Conservation (phyloP, 441 rosid genomes). For the Syzygium malaccense region DNA sequence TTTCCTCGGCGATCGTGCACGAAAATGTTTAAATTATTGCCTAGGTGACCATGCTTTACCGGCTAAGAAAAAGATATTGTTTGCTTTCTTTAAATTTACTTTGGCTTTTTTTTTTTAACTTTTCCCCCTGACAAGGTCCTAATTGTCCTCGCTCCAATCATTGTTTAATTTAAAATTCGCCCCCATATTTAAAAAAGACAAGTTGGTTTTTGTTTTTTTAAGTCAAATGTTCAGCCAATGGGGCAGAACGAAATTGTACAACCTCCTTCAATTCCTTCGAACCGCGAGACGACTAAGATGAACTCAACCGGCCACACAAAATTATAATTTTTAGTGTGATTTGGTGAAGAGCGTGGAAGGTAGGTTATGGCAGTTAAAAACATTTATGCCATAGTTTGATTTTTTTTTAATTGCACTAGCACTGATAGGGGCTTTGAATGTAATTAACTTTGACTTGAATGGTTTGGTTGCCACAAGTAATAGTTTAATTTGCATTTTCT, state of each 20-base stretch:
- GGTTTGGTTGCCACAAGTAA: neutral
- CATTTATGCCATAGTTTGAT: neutral
- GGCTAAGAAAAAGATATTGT: neutral
- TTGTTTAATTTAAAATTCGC: neutral
- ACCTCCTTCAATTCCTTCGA: neutral
- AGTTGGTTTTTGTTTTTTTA: conserved; percentile 8
- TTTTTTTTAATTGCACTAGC: neutral
- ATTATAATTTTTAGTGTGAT: neutral
- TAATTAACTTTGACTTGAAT: neutral
- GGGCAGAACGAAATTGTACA: neutral
- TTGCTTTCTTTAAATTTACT: neutral
- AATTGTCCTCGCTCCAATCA: neutral
- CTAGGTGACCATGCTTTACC: neutral
- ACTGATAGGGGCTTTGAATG: neutral
- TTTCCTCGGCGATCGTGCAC: neutral
- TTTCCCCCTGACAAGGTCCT: neutral
- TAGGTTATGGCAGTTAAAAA: neutral
- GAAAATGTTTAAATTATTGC: neutral
- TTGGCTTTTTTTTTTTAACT: neutral
- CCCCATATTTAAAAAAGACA: neutral
- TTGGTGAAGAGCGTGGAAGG: neutral
- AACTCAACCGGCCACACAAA: neutral
- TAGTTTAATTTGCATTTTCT: neutral
- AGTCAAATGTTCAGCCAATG: neutral
- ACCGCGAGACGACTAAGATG: neutral